Base-by-base conservation (phyloP, 2,329 filamentous ascomycete species). In the Beauveria australis region DNA sequence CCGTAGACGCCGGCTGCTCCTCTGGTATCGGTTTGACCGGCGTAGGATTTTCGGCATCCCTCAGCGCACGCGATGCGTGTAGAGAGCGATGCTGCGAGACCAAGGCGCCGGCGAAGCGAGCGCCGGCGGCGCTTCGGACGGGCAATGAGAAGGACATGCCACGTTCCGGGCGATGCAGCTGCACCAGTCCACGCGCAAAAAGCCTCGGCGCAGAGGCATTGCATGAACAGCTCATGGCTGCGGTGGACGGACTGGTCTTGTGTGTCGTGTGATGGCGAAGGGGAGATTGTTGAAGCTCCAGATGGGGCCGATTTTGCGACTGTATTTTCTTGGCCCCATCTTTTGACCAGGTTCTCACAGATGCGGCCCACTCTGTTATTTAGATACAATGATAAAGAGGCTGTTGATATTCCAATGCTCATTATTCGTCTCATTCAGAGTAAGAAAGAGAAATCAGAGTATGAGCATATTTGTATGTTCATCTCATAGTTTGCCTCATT, bases 141-240 rank as follows among this genome's bases (percentile, higher is more conserved):
- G 40, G 46, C 2, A 52, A 28, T 18, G 44, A 40, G 44, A 9
- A 62, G 10, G 10, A 64, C 46, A 22, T 19, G 28, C 41, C 30
- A 12, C 64, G 30, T 47, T 73, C 71, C 10, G 73, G 48, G 41
- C 67, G 66, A 60, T 78, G 75, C 30, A 76, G 67, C 64, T 78
- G 74, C 3, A 70, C 69, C 30, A 83, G 70, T 33, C 74, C 78
- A 62, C 75, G 76, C 14, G 81, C 68, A 62, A 83, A 83, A n/a
- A 77, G 72, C 59, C 73, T 72, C 65, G 81, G 68, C 9, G 80
- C 73, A 33, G 73, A 71, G 7, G 71, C 73, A 61, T 78, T 76
- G 63, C 80, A 83, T 24, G 75, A 69, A 67, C 80, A 82, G 63
- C 68, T 73, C 80, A 82, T 82, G 53, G 63, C 67, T 63, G 56